phyloP scores from a whole-genome alignment of 2,329 filamentous ascomycete species.

The Fusarium incarnatum region DNA sequence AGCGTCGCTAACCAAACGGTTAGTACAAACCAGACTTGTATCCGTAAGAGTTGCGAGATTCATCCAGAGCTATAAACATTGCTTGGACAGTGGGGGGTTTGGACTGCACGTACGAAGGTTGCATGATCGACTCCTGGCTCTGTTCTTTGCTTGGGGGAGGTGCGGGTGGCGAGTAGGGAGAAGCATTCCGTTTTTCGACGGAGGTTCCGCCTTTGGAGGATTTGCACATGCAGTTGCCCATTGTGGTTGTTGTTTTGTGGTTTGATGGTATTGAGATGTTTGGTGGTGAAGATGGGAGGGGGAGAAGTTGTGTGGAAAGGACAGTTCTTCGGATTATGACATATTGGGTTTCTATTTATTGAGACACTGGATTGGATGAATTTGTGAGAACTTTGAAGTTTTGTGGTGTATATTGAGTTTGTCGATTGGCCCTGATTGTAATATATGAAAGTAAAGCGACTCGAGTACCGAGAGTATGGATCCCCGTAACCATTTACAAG shows the following conservation, averaged over 20 bases:
- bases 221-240: conserved; percentile 1
- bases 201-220: no score
- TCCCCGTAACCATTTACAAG: neutral
- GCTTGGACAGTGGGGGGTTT: neutral
- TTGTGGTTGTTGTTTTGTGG: neutral
- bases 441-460: neutral
- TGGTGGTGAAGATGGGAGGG: neutral
- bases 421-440: neutral
- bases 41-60: neutral
- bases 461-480: neutral
- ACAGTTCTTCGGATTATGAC: neutral
- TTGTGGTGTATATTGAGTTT: neutral
- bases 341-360: neutral
- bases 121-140: neutral
- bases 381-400: neutral
- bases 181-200: neutral
- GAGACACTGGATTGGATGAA: neutral
- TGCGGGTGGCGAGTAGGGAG: neutral
- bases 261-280: neutral
- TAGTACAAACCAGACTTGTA: neutral
- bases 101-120: neutral
- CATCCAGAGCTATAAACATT: neutral
- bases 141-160: neutral
- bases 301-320: neutral
- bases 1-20: neutral